Evolutionary conservation across 192 early-diverging fungal genomes (phyloP), one percentile per base, ranked within the genome.

Genomic region (Podila clonocystis): DNA sequence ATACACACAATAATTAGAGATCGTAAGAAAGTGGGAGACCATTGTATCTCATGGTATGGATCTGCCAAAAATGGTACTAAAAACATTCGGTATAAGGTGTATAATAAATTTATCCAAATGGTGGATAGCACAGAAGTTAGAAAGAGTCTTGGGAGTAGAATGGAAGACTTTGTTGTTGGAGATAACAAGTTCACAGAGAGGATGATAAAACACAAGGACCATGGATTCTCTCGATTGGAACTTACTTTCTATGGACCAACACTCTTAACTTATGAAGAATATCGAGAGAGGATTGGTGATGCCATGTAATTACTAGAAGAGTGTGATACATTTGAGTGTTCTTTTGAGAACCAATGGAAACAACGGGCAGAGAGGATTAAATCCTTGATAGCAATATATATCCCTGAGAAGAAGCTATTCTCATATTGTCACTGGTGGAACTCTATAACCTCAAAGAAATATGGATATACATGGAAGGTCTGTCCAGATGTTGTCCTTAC

Each of bases 381-480:
- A 8, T 38, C 36, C 9, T 8, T 38, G 36, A 8, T 38, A 1
- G 9, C 36, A 8, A 8, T 38, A 38, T 38, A 38, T 38, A 2
- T 38, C 9, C 36, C 36, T 8, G 36, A 38, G 9, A 38, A 8
- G 36, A 8, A 38, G 9, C 36, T 38, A 30, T 59, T 59, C 29
- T 2, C 58, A 22, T 59, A 59, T 29, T 59, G 58, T 29, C 58
- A 59, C 26, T 59, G 58, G 58, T 59, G 58, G 58, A 59, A 59
- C 11, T 59, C 58, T 9, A 12, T 59, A 24, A 59, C 26, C 3
- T n/a, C 22, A 9, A 59, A 59, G 29, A 59, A 59, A 12, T 59
- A 59, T 59, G 58, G 58, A 0, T 28, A 28, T 22, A 15, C 7
- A 3, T 15, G 29, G 12, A 59, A 59, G 20, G 26, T 59, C 4